A percentile compares a stretch with the other conserved stretches of the same genome.
phyloP scores from a whole-genome alignment of 129 eudicot genomes.

The Helichrysum umbraculigerum region DNA sequence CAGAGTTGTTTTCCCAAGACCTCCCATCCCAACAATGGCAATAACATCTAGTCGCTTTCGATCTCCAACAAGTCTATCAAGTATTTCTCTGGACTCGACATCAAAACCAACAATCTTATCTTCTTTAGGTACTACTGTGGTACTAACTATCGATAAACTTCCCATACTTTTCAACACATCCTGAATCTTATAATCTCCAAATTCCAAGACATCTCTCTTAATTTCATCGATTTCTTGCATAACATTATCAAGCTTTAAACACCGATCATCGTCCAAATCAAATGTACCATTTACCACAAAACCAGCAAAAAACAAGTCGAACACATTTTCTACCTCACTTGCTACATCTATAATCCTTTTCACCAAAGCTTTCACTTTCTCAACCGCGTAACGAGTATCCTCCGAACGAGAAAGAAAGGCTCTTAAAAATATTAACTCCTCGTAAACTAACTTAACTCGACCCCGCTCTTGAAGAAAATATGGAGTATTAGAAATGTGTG shows the following conservation, averaged over 20 bases:
- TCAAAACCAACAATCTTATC: slow-evolving; percentile 31
- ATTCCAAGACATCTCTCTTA: slow-evolving; percentile 7
- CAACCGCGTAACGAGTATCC: slow-evolving; percentile 1
- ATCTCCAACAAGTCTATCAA: slow-evolving; percentile 19
- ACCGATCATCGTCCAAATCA: not conserved
- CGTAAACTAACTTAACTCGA: slow-evolving; percentile 7
- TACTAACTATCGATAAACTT: slow-evolving; percentile 16
- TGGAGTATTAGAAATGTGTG: slow-evolving; percentile 9
- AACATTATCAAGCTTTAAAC: slow-evolving; percentile 8
- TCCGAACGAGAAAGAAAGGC: slow-evolving; percentile 17
- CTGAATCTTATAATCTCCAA: not conserved
- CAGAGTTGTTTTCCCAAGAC: slow-evolving; percentile 46
- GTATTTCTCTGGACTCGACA: slow-evolving; percentile 10
- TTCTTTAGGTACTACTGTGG: not conserved
- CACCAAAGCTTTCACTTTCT: slow-evolving; percentile 20
- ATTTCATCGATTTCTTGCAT: slow-evolving; percentile 2
- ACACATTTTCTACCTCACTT: slow-evolving; percentile 9
- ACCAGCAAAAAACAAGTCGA: slow-evolving; percentile 1
- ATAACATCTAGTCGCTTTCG: slow-evolving; percentile 21
- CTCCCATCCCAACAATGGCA: slow-evolving; percentile 45
- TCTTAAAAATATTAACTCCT: slow-evolving; percentile 6
- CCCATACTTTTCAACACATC: slow-evolving; percentile 2
- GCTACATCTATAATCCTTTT: slow-evolving; percentile 15
- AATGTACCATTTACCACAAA: not conserved
- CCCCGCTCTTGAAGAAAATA: slow-evolving; percentile 4